Evolutionary conservation across 2,329 filamentous ascomycete species (phyloP).

Genomic region (Teratosphaeria viscida): DNA sequence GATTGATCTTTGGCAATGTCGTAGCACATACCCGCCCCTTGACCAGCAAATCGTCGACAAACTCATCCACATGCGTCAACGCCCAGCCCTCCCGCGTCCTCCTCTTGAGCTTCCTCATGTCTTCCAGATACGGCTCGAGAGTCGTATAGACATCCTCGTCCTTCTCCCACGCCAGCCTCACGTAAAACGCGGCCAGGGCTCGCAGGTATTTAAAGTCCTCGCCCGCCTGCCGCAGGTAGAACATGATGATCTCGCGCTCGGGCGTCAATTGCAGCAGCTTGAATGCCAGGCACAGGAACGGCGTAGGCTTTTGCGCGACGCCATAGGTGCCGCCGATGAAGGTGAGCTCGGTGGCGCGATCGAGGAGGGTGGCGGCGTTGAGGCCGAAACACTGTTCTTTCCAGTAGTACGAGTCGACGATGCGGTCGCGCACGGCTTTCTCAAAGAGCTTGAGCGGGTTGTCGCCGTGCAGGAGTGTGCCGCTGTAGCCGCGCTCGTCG

Average conservation of each 20-base stretch:
- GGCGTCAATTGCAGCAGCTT: conserved; percentile 87
- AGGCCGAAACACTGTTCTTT: conserved; percentile 97
- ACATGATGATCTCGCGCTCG: conserved; percentile 62
- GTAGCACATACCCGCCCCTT: conserved; percentile 89
- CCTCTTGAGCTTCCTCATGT: conserved; percentile 72
- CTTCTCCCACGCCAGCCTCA: conserved; percentile 74
- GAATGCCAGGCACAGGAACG: conserved; percentile 88
- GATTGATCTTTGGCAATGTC: conserved; percentile 82
- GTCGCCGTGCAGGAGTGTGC: conserved; percentile 70
- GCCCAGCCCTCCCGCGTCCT: conserved; percentile 63
- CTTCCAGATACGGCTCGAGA: conserved; percentile 73
- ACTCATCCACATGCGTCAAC: conserved; percentile 78
- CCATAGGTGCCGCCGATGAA: conserved; percentile 87
- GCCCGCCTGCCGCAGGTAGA: conserved; percentile 69
- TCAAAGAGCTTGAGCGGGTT: conserved; percentile 96
- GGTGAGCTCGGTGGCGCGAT: conserved; percentile 74
- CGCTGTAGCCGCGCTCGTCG: conserved; percentile 77
- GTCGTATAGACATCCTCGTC: conserved; percentile 71
- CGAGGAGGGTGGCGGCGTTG: conserved; percentile 70
- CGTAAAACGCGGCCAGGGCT: conserved; percentile 82
- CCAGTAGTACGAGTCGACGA: conserved; percentile 93
- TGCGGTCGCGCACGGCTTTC: conserved; percentile 89
- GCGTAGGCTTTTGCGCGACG: conserved; percentile 71
- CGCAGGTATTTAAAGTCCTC: conserved; percentile 69
- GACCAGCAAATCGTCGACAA: conserved; percentile 80